phyloP scores from a whole-genome alignment of 2,329 filamentous ascomycete genomes.

The Phialemoniopsis sp. region DNA sequence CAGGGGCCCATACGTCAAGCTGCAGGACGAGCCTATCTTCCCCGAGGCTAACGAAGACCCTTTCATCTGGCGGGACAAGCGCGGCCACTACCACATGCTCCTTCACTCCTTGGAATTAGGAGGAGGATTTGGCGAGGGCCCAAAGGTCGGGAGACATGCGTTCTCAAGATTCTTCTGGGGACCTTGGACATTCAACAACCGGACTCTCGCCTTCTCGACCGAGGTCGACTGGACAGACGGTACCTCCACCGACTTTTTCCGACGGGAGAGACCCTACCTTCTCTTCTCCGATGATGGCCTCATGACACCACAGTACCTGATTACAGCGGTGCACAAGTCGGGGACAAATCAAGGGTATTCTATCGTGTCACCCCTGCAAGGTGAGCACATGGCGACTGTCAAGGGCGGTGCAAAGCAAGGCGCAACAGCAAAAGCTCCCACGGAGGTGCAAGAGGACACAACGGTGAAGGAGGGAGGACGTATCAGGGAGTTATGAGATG shows the following conservation, averaged over 20 bases:
- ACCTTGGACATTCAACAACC: constrained; percentile 21
- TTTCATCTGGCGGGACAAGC: constrained; percentile 25
- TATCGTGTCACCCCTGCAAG: too few relatives aligned
- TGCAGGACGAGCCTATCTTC: constrained; percentile 8
- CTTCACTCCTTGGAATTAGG: constrained; percentile 19
- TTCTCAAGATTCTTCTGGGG: constrained; percentile 18
- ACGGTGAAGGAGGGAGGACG: too few relatives aligned
- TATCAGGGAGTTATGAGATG: too few relatives aligned
- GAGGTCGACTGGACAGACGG: constrained; percentile 11
- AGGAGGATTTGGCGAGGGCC: constrained; percentile 15
- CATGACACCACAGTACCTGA: neutral
- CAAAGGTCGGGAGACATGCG: constrained; percentile 21
- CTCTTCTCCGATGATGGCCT: neutral
- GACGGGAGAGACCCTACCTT: neutral
- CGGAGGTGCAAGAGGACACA: too few relatives aligned
- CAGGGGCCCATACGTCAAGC: constrained; percentile 10
- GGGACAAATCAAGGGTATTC: too few relatives aligned
- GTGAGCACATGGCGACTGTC: too few relatives aligned
- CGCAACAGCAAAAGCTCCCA: too few relatives aligned
- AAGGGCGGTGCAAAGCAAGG: too few relatives aligned
- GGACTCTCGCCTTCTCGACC: constrained; percentile 17
- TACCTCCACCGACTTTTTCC: neutral
- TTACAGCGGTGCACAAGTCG: neutral
- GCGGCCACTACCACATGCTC: constrained; percentile 25
- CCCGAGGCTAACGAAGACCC: constrained; percentile 19